These are phyloP conservation scores for Colletotrichum sp. DNA, from an alignment of 2,329 filamentous ascomycete genomes.

Conservation along the genomic window DNA sequence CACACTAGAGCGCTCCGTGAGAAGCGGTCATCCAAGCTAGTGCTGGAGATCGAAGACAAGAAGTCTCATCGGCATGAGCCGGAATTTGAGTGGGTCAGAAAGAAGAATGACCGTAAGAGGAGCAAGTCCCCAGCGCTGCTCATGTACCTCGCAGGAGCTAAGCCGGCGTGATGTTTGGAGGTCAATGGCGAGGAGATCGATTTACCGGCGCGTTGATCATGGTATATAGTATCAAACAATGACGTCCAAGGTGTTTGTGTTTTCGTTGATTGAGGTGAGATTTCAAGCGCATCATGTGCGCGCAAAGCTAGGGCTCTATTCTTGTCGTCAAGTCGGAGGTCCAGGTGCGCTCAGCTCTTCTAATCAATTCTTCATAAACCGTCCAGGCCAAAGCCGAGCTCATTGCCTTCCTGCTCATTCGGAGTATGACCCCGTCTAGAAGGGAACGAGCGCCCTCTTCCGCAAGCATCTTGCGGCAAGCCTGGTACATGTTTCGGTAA, in stretches of 20 bases:
- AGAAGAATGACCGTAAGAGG: constrained; percentile 57
- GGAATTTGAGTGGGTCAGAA: constrained; percentile 62
- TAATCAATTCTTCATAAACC: constrained; percentile 90
- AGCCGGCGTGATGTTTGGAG: constrained; percentile 37
- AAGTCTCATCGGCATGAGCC: constrained; percentile 45
- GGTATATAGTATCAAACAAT: not conserved
- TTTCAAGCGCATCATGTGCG: not conserved
- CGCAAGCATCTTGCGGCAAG: constrained; percentile 75
- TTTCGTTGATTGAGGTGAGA: not conserved
- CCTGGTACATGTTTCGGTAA: constrained; percentile 84
- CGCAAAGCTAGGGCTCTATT: constrained; percentile 1
- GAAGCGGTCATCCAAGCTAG: constrained; percentile 48
- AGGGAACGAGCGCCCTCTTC: constrained; percentile 83
- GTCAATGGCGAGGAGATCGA: not conserved
- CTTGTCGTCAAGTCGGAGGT: not conserved
- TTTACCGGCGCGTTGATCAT: not conserved
- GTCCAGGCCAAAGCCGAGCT: constrained; percentile 98
- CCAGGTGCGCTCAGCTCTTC: constrained; percentile 60
- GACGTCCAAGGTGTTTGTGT: not conserved
- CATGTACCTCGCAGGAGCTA: constrained; percentile 62
- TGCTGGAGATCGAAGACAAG: constrained; percentile 53
- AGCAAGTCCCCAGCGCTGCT: constrained; percentile 62
- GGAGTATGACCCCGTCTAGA: constrained; percentile 83
- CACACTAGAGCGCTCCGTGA: constrained; percentile 72
- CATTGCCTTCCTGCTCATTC: constrained; percentile 89